Evolutionary conservation across 192 early-diverging fungal genomes (phyloP), one percentile per base, ranked within the genome.

Genomic region (Phycomyces blakesleeanus): DNA sequence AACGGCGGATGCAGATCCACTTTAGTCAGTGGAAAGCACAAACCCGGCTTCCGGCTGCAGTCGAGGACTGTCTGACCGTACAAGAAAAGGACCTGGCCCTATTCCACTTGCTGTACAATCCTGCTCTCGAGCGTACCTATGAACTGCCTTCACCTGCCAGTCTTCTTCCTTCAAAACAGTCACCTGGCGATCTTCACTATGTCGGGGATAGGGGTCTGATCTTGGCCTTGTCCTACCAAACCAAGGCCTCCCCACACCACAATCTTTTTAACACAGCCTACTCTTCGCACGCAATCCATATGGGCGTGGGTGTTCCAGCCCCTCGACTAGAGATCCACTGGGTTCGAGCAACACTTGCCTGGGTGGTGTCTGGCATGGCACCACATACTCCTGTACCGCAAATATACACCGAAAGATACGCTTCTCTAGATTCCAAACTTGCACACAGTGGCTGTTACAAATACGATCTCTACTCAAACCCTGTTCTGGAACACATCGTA

Each of bases 191-290:
- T 50, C 20, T 51, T 37, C 70, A 53, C 27, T 72, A 72, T 58
- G 64, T 72, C 29, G 70, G 70, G 0, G 70, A 72, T 55, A 55
- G 39, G 18, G 59, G 55, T 4, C 11, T 72, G 49, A 61, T 72
- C 39, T 38, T 72, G 21, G 24, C 42, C 8, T 49, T 63, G 38
- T 72, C 64, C 24, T 66, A 72, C 22, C 39, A 55, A 18, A 49
- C 18, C 22, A 49, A 49, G 49, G 1, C 44, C 18, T 14, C 44
- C 12, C 18, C 12, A 14, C 18, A 18, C 2, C 18, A 14, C 11
- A 3, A 2, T 47, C 18, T 14, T 47, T 47, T 18, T 12, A 18
- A 14, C 18, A 14, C 44, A 3, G 18, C 4, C 44, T 18, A 18
- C 11, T 47, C 18, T 47, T 14, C 44, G 12, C 44, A n/a, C 18